These are phyloP conservation scores for Penicillium sp. DNA, from an alignment of 2,329 filamentous ascomycete species.

Conservation along the genomic window DNA sequence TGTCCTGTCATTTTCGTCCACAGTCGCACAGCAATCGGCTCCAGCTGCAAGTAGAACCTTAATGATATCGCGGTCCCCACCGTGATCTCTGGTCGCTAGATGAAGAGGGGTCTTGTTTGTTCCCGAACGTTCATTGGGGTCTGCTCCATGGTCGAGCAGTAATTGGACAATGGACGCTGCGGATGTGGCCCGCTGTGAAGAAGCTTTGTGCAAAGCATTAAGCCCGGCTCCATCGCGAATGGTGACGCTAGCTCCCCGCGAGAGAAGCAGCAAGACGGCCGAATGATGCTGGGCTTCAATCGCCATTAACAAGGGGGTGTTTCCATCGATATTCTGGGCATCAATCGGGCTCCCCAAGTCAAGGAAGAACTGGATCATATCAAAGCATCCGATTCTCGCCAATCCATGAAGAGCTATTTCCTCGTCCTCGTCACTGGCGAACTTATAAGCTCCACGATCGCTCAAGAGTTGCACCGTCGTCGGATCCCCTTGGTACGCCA, in stretches of 20 bases:
- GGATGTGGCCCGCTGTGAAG: not conserved
- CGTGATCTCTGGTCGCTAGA: not conserved
- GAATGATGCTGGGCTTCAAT: not conserved
- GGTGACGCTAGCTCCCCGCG: not conserved
- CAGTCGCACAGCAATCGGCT: not conserved
- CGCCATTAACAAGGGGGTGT: not conserved
- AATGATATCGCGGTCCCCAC: not conserved
- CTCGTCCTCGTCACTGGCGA: not conserved
- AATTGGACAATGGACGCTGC: not conserved
- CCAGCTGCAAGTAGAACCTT: not conserved
- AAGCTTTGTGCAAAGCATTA: not conserved
- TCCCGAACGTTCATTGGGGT: not conserved
- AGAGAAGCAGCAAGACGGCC: not conserved
- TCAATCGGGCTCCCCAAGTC: not conserved
- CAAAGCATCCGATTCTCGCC: not conserved
- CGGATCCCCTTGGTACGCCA: constrained; percentile 1
- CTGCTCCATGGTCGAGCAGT: not conserved
- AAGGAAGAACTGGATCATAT: constrained; percentile 1
- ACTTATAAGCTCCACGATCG: not conserved
- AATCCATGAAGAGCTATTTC: not conserved
- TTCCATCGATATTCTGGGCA: not conserved
- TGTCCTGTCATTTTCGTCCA: not conserved
- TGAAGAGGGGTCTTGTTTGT: constrained; percentile 3
- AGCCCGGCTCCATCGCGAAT: not conserved
- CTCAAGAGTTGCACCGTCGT: not conserved